These are phyloP conservation scores for Magnaporthiopsis incrustans DNA, from an alignment of 2,329 filamentous ascomycete species.

Conservation along the genomic window DNA sequence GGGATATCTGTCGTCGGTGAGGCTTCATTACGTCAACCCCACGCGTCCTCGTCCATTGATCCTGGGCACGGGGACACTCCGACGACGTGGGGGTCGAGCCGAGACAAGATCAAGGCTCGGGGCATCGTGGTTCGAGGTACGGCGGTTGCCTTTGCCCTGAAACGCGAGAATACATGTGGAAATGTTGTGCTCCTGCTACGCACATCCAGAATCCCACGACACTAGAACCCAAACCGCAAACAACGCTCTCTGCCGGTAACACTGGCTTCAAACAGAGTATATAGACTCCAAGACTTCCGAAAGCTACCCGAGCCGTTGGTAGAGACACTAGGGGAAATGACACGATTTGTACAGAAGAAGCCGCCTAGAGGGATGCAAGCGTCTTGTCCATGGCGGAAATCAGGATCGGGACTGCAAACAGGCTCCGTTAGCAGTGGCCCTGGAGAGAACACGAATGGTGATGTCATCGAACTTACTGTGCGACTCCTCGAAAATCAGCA, in stretches of 20 bases:
- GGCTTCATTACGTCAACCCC: background rate
- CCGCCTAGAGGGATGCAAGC: background rate
- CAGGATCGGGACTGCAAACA: background rate
- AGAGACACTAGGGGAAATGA: background rate
- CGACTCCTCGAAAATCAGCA: constrained; percentile 72
- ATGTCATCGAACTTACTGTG: constrained; percentile 33
- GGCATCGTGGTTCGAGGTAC: too few relatives aligned
- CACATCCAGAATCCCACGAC: background rate
- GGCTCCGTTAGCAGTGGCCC: background rate
- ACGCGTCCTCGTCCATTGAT: background rate
- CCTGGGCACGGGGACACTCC: background rate
- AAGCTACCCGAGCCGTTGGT: background rate
- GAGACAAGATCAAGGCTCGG: too few relatives aligned
- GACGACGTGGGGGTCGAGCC: background rate
- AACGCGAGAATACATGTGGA: background rate
- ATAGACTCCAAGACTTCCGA: background rate
- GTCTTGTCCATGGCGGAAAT: background rate
- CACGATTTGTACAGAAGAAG: background rate
- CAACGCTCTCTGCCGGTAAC: background rate
- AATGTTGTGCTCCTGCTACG: background rate
- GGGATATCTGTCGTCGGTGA: background rate
- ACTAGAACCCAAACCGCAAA: background rate
- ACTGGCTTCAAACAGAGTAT: too few relatives aligned
- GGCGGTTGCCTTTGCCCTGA: background rate
- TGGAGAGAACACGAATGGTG: background rate